Evolutionary conservation across 1,139 yeast genomes (phyloP), one percentile per base, ranked within the genome.

Genomic region (Geotrichum aggregatum): DNA sequence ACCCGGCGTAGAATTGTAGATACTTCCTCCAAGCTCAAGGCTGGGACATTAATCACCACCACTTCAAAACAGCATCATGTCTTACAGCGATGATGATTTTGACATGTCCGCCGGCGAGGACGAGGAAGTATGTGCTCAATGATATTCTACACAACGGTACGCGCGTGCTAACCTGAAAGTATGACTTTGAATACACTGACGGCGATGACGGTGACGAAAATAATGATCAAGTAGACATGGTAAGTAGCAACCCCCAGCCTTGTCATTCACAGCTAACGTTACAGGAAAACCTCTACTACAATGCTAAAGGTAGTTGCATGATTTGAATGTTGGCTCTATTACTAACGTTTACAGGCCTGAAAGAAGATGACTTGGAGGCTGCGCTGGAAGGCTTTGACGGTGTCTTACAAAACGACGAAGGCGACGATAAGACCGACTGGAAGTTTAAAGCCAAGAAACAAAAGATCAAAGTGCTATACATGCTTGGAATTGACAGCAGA

Each of bases 391-490:
- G 71, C 54, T 77, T 82, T 52, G 59, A 63, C 8, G 64, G 63
- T 19, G 71, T 79, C 1, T 63, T 75, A 1, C 61, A 60, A 0
- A 54, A 54, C 6, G 64, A 61, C 16, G 60, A 63, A 3, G 63
- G 11, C 59, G 59, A 47, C 46, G 59, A 52, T 14, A 21, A 39
- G 28, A 41, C 36, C 18, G 50, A 49, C 54, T 63, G 66, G 65
- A 68, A 78, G 2, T 83, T 84, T 66, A 84, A 82, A 58, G 74
- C 88, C 0, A 67, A 73, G 50, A 87, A 87, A 61, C 95, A 87
- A 63, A 68, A 77, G 36, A 74, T 84, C 48, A 87, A 87, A 67
- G 68, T 83, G 8, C 66, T 72, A 36, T 77, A 76, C 57, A 67
- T 67, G 22, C 64, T 70, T 6, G 21, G 36, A 11, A 11, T 35